A percentile compares a stretch with the other conserved stretches of the same genome.
These are phyloP conservation scores for Fusarium nurragi DNA, from an alignment of 2,329 filamentous ascomycete species.

Conservation along the genomic window DNA sequence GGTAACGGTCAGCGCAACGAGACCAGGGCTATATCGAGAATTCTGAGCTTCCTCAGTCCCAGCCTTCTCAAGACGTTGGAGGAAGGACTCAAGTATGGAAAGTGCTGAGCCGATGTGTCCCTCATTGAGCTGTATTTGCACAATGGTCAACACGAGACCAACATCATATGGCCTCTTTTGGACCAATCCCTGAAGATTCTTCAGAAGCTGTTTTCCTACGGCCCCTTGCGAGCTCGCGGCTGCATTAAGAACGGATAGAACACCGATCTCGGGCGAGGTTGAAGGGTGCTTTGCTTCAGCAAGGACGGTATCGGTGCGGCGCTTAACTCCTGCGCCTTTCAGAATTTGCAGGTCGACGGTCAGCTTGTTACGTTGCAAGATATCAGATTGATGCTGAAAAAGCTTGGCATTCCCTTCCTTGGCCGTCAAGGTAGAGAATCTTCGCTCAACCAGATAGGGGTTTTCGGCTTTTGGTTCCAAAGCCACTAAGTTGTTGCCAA, in stretches of 20 bases:
- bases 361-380: conserved; percentile 69
- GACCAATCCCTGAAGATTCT: conserved; percentile 73
- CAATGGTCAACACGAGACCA: conserved; percentile 79
- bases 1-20: conserved; percentile 81
- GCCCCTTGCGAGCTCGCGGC: conserved; percentile 75
- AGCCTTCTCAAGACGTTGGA: conserved; percentile 74
- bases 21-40: conserved; percentile 82
- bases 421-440: conserved; percentile 64
- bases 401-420: conserved; percentile 68
- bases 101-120: conserved; percentile 79
- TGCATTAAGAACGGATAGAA: conserved; percentile 67
- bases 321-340: conserved; percentile 71
- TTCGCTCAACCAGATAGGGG: conserved; percentile 73
- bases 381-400: conserved; percentile 73
- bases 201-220: conserved; percentile 73
- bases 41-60: conserved; percentile 67
- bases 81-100: conserved; percentile 77
- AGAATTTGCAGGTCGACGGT: conserved; percentile 71
- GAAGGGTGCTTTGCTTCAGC: conserved; percentile 43
- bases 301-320: conserved; percentile 57
- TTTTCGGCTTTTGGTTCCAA: conserved; percentile 61
- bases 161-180: conserved; percentile 81
- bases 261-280: conserved; percentile 48
- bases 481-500: conserved; percentile 69
- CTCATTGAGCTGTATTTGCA: conserved; percentile 81